Evolutionary conservation across 1,284 basidiomycete species (phyloP).

Genomic region (Neonothopanus nambi): DNA sequence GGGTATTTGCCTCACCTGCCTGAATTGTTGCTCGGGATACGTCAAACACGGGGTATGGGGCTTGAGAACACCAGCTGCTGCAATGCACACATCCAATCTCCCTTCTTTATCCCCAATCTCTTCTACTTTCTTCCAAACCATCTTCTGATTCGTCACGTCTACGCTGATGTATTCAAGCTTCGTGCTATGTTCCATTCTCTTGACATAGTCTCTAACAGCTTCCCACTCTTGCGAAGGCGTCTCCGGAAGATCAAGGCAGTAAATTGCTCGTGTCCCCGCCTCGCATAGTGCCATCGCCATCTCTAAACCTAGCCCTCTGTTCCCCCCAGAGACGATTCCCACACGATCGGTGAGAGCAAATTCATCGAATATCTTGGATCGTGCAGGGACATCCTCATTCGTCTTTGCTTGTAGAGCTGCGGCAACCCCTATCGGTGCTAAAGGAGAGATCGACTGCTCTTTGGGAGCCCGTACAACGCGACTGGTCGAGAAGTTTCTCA

Average conservation of each 20-base stretch:
- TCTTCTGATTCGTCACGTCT: slow-evolving; percentile 64
- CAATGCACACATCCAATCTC: slow-evolving; percentile 73
- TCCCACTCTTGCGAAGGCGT: slow-evolving; percentile 70
- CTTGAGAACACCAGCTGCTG: slow-evolving; percentile 77
- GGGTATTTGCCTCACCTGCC: slow-evolving; percentile 49
- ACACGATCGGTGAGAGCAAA: slow-evolving; percentile 77
- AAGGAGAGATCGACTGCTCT: slow-evolving; percentile 49
- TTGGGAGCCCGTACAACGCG: slow-evolving; percentile 12
- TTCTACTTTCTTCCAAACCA: slow-evolving; percentile 55
- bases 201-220: slow-evolving; percentile 54
- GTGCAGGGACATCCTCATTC: slow-evolving; percentile 28
- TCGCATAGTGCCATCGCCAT: slow-evolving; percentile 79
- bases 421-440: slow-evolving; percentile 60
- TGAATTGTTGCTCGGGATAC: slow-evolving; percentile 71
- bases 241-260: slow-evolving; percentile 73
- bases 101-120: slow-evolving; percentile 64
- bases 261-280: slow-evolving; percentile 73
- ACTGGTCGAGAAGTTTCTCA: neutral
- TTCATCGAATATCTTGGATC: slow-evolving; percentile 64
- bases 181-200: slow-evolving; percentile 43
- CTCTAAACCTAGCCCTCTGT: slow-evolving; percentile 81
- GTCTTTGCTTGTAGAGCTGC: slow-evolving; percentile 51
- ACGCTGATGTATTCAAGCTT: slow-evolving; percentile 67
- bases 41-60: slow-evolving; percentile 63
- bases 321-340: slow-evolving; percentile 76